Percentiles rank a stretch among this genome's conserved stretches.
phyloP scores from a whole-genome alignment of 805 yeast species.

The Pichia pseudocactophila region DNA sequence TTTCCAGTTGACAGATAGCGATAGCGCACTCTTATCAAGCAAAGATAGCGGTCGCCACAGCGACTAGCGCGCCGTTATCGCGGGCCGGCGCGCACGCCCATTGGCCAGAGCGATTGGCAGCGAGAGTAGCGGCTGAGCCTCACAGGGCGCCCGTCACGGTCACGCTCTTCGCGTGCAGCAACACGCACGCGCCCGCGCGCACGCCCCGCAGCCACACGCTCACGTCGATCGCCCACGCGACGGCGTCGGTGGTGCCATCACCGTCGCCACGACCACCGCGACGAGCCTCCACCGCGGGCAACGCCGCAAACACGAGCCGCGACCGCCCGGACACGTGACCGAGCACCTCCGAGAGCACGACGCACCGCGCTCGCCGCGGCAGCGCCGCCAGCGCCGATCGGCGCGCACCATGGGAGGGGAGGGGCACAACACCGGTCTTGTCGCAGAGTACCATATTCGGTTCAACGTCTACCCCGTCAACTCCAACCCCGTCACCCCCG shows the following conservation, averaged over 20 bases:
- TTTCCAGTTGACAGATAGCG: too few species aligned
- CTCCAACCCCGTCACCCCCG: neutral
- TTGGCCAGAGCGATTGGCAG: too few species aligned
- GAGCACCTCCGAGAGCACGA: neutral
- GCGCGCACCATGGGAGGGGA: too few species aligned
- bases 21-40: too few species aligned
- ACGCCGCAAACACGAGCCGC: neutral
- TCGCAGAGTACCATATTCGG: neutral
- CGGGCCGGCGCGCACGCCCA: too few species aligned
- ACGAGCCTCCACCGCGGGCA: neutral
- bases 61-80: too few species aligned
- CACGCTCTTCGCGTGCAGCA: slow-evolving; percentile 87
- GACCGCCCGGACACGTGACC: neutral
- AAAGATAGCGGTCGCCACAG: too few species aligned
- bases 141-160: slow-evolving; percentile 86
- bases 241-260: too few species aligned
- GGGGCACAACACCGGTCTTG: too few species aligned
- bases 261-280: neutral
- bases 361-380: neutral
- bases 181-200: slow-evolving; percentile 75
- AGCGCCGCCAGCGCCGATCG: neutral
- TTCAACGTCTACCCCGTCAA: neutral
- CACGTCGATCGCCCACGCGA: slow-evolving; percentile 67
- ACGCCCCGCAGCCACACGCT: too few species aligned
- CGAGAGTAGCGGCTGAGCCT: too few species aligned